A percentile compares a stretch with the other conserved stretches of the same genome.
Conservation (phyloP, 23 red algal genomes). For the Gracilaria caudata region DNA sequence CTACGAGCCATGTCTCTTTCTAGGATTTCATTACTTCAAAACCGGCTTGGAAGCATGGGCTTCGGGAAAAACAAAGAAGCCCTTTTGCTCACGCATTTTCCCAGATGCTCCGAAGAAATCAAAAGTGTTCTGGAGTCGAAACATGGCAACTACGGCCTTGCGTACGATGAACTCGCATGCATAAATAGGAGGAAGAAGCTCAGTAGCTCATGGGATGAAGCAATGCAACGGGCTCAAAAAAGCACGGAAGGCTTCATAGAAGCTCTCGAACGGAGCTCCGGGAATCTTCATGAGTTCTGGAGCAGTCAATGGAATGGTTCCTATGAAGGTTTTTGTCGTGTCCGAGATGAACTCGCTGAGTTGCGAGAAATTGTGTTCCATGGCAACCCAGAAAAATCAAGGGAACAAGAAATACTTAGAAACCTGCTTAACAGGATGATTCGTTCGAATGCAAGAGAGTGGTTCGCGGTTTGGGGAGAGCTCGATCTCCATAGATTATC, state of each 20-base stretch:
- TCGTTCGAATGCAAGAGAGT: constrained; percentile 18
- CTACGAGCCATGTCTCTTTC: background rate
- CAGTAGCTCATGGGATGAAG: background rate
- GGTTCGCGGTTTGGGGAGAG: constrained; percentile 21
- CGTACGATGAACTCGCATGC: background rate
- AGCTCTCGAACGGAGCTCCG: background rate
- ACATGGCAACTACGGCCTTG: constrained; percentile 3
- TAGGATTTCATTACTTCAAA: background rate
- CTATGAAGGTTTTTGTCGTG: constrained; percentile 9
- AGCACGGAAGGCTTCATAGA: background rate
- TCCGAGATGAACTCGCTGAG: constrained; percentile 5
- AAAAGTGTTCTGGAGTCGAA: background rate
- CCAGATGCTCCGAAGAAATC: background rate
- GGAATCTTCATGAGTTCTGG: constrained; percentile 2
- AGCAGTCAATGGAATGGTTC: background rate
- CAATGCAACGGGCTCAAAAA: constrained; percentile 2
- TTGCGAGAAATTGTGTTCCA: constrained; percentile 18
- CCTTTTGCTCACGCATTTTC: background rate
- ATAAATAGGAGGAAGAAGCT: background rate
- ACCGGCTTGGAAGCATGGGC: background rate
- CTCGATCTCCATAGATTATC: constrained; percentile 21
- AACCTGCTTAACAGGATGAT: background rate
- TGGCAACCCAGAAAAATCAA: background rate
- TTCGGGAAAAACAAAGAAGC: background rate
- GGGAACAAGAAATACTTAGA: background rate